Evolutionary conservation across 2,329 filamentous ascomycete species (phyloP).

Genomic region (Sporothrix euskadiensis): DNA sequence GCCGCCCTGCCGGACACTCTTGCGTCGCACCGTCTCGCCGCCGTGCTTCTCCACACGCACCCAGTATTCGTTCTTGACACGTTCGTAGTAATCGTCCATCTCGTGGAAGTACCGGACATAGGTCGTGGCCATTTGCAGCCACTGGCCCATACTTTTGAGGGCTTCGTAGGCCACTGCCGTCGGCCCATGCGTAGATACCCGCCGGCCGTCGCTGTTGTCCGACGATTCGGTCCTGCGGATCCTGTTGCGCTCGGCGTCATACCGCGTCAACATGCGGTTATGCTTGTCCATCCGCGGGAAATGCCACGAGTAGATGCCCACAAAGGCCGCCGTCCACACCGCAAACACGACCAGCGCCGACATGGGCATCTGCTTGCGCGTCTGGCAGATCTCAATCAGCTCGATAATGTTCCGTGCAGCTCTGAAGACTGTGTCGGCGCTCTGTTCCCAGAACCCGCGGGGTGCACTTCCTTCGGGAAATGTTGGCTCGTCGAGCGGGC

Average conservation of each 20-base stretch:
- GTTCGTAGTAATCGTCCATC: slow-evolving; percentile 55
- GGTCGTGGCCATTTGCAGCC: slow-evolving; percentile 58
- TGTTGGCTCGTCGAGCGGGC: slow-evolving; percentile 60
- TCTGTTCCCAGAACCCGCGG: slow-evolving; percentile 61
- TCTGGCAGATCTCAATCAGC: slow-evolving; percentile 61
- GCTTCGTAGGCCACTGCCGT: slow-evolving; percentile 53
- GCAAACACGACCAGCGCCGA: slow-evolving; percentile 68
- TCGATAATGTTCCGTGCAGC: slow-evolving; percentile 65
- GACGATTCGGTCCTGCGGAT: background rate
- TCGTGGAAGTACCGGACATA: slow-evolving; percentile 56
- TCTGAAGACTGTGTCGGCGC: slow-evolving; percentile 62
- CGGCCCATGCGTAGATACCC: slow-evolving; percentile 44
- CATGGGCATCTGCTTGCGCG: slow-evolving; percentile 60
- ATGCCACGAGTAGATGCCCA: slow-evolving; percentile 64
- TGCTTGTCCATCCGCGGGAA: slow-evolving; percentile 69
- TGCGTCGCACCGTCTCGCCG: slow-evolving; percentile 35
- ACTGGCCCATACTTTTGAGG: slow-evolving; percentile 52
- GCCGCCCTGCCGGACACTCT: slow-evolving; percentile 47
- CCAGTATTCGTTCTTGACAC: slow-evolving; percentile 52
- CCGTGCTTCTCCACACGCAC: slow-evolving; percentile 35
- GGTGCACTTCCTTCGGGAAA: slow-evolving; percentile 54
- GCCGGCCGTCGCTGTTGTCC: background rate
- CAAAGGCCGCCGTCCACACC: slow-evolving; percentile 66
- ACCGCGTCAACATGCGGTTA: slow-evolving; percentile 48
- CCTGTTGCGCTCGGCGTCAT: slow-evolving; percentile 7